Percentiles rank a stretch among this genome's conserved stretches.
phyloP scores from a whole-genome alignment of 768 basidiomycete genomes.

The Tricholomella constricta region DNA sequence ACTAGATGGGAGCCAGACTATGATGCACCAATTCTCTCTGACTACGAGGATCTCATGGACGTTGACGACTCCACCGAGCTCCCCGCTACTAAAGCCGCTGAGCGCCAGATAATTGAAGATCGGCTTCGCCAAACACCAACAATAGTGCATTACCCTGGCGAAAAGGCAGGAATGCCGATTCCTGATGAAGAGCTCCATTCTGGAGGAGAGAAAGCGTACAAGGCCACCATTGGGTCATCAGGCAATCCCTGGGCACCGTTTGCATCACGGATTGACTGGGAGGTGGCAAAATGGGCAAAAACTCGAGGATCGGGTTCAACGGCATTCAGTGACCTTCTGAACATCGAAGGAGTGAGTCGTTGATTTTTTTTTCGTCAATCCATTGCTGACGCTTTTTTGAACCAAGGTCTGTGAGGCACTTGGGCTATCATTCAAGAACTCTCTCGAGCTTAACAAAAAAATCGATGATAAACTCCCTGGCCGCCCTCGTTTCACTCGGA shows the following conservation, averaged over 20 bases:
- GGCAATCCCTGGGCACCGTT: slow-evolving; percentile 32
- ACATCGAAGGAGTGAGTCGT: slow-evolving; percentile 36
- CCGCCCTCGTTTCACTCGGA: slow-evolving; percentile 21
- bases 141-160: no score
- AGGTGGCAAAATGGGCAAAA: slow-evolving; percentile 42
- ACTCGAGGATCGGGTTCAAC: slow-evolving; percentile 33
- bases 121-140: no score
- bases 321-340: slow-evolving; percentile 38
- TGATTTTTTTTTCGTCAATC: slow-evolving; percentile 4
- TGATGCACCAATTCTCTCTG: no score
- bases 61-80: no score
- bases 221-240: neutral
- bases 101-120: no score
- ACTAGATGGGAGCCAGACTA: no score
- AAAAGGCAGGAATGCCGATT: no score
- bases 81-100: no score
- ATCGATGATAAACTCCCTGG: slow-evolving; percentile 28
- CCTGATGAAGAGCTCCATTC: no score
- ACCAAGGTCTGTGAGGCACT: slow-evolving; percentile 25
- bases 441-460: slow-evolving; percentile 26
- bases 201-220: neutral
- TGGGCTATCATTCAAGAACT: slow-evolving; percentile 26
- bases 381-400: no score
- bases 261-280: slow-evolving; percentile 37
- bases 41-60: no score